Evolutionary conservation across 1,139 yeast species (phyloP).

Genomic region (Suhomyces yuchorum): DNA sequence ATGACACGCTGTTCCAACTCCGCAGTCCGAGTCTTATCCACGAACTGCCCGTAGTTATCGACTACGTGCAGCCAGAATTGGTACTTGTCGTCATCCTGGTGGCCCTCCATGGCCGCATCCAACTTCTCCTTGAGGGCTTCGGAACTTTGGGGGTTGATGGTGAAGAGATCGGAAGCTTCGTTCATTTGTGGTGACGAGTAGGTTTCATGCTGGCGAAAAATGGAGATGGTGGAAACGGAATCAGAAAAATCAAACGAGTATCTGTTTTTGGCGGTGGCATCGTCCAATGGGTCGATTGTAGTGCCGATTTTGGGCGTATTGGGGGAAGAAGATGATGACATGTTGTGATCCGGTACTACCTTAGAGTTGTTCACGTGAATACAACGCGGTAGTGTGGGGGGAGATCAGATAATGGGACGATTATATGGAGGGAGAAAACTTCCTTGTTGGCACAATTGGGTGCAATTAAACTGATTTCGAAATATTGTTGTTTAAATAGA

Average conservation of each 20-base stretch:
- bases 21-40: constrained; percentile 22
- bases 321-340: constrained; percentile 7
- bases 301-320: constrained; percentile 5
- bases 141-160: constrained; percentile 11
- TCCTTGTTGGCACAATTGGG: too few relatives aligned
- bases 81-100: constrained; percentile 14
- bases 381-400: neutral
- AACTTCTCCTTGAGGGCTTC: constrained; percentile 8
- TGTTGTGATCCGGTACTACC: neutral
- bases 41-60: constrained; percentile 24
- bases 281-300: constrained; percentile 4
- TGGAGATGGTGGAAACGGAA: constrained; percentile 31
- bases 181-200: constrained; percentile 38
- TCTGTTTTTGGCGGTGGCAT: constrained; percentile 10
- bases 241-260: constrained; percentile 23
- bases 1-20: constrained; percentile 33
- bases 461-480: too few relatives aligned
- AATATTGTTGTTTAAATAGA: too few relatives aligned
- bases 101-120: constrained; percentile 5
- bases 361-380: neutral
- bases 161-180: constrained; percentile 36
- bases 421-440: neutral
- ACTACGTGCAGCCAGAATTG: constrained; percentile 30
- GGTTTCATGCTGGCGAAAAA: constrained; percentile 36
- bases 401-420: neutral